Percentiles rank a stretch among this genome's conserved stretches.
These are phyloP conservation scores for Stemphylium vesicarium DNA, from an alignment of 2,329 filamentous ascomycete species.

Conservation along the genomic window DNA sequence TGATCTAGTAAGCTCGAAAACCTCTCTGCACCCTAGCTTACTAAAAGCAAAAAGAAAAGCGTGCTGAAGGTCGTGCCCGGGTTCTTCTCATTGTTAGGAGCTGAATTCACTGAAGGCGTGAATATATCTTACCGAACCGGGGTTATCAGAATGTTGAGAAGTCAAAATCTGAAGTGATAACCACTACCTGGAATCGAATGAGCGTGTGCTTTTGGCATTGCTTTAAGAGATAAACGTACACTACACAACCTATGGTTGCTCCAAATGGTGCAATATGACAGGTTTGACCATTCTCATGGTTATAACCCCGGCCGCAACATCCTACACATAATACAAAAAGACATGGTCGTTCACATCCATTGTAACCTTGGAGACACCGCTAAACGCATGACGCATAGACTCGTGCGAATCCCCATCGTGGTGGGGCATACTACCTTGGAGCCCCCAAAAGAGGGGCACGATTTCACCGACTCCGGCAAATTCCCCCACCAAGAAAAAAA, in stretches of 20 bases:
- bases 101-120: not conserved
- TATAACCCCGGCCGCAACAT: not conserved
- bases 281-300: accelerated
- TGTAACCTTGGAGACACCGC: too few species aligned
- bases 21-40: too few species aligned
- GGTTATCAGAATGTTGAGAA: conserved; percentile 30
- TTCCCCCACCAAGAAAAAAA: not conserved
- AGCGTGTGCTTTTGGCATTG: conserved; percentile 3
- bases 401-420: conserved; percentile 1
- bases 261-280: conserved; percentile 13
- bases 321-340: not conserved
- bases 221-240: conserved; percentile 9
- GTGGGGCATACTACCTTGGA: conserved; percentile 8
- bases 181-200: conserved; percentile 29
- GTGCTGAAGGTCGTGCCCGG: conserved; percentile 19
- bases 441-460: conserved; percentile 4
- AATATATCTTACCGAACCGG: conserved; percentile 25
- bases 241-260: conserved; percentile 23
- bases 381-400: conserved; percentile 14
- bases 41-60: not conserved
- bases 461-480: not conserved
- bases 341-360: too few species aligned
- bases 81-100: conserved; percentile 18
- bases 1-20: too few species aligned
- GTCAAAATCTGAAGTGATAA: conserved; percentile 38